Percentiles rank a stretch among this genome's conserved stretches.
Evolutionary conservation across 2,329 filamentous ascomycete species (phyloP).

Genomic region (Ophiostoma pallidulum): DNA sequence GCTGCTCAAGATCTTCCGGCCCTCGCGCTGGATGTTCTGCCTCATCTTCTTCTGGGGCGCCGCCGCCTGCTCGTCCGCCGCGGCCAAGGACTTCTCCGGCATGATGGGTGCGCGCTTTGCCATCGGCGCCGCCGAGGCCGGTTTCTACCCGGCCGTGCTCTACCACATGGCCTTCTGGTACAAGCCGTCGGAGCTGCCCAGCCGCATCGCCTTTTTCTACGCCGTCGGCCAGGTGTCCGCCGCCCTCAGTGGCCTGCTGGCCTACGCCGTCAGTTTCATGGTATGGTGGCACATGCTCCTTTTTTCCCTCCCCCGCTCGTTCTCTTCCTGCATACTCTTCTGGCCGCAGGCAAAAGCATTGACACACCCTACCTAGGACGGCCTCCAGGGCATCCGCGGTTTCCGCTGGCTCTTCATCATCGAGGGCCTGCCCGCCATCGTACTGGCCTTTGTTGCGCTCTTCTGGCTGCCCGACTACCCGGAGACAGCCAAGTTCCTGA

Average conservation of each 20-base stretch:
- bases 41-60: slow-evolving; percentile 28
- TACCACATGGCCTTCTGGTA: slow-evolving; percentile 34
- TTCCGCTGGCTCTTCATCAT: slow-evolving; percentile 62
- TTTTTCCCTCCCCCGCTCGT: no score
- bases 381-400: slow-evolving; percentile 31
- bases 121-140: slow-evolving; percentile 28
- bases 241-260: slow-evolving; percentile 27
- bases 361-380: neutral
- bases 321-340: no score
- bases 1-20: slow-evolving; percentile 26
- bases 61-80: slow-evolving; percentile 27
- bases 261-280: slow-evolving; percentile 30
- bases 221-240: slow-evolving; percentile 26
- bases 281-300: slow-evolving; percentile 14
- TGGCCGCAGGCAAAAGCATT: no score
- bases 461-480: slow-evolving; percentile 75
- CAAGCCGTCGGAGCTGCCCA: slow-evolving; percentile 26
- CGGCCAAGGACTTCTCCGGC: slow-evolving; percentile 26
- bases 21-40: slow-evolving; percentile 28
- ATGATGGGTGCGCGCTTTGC: slow-evolving; percentile 31
- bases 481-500: slow-evolving; percentile 65
- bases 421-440: slow-evolving; percentile 55
- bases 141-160: slow-evolving; percentile 27
- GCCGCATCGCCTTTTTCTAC: slow-evolving; percentile 30
- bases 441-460: slow-evolving; percentile 45